Evolutionary conservation across 1,284 basidiomycete genomes (phyloP).

Genomic region (Apiotrichum sp.): DNA sequence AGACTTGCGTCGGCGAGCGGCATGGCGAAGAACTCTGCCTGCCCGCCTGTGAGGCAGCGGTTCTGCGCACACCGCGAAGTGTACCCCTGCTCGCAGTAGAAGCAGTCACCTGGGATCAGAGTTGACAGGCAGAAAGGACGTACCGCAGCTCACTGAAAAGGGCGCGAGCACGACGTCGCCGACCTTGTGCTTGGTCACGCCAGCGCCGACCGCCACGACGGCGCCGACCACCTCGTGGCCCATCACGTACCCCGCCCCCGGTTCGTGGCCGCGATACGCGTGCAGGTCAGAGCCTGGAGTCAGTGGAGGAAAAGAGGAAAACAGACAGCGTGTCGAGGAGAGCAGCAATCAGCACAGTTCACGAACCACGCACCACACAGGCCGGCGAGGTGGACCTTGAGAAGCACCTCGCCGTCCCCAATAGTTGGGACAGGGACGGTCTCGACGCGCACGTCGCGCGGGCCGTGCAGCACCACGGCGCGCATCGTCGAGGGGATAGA

Average conservation of each 20-base stretch:
- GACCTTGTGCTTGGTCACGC: conserved; percentile 59
- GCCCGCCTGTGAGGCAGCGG: conserved; percentile 66
- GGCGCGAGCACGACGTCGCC: conserved; percentile 83
- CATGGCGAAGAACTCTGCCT: conserved; percentile 79
- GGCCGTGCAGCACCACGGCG: conserved; percentile 33
- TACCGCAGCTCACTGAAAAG: conserved; percentile 75
- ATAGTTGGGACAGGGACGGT: conserved; percentile 28
- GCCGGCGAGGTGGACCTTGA: conserved; percentile 35
- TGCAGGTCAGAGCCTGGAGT: conserved; percentile 75
- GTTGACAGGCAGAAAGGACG: conserved; percentile 42
- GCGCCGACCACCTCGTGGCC: conserved; percentile 82
- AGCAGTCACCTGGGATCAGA: conserved; percentile 29
- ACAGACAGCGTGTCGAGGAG: too few species aligned
- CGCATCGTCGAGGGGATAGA: conserved; percentile 25
- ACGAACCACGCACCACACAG: conserved; percentile 32
- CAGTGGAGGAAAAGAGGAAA: background rate
- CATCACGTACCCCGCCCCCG: conserved; percentile 30
- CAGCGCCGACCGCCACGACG: conserved; percentile 63
- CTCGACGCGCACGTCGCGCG: conserved; percentile 27
- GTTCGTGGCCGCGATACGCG: conserved; percentile 60
- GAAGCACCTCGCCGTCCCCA: conserved; percentile 29
- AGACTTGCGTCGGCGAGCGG: conserved; percentile 52
- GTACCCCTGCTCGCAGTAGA: conserved; percentile 65
- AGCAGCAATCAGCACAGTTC: background rate
- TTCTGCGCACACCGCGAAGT: conserved; percentile 68